Evolutionary conservation across 2,329 filamentous ascomycete species (phyloP).

Genomic region (Arthrobotrys sinensis): DNA sequence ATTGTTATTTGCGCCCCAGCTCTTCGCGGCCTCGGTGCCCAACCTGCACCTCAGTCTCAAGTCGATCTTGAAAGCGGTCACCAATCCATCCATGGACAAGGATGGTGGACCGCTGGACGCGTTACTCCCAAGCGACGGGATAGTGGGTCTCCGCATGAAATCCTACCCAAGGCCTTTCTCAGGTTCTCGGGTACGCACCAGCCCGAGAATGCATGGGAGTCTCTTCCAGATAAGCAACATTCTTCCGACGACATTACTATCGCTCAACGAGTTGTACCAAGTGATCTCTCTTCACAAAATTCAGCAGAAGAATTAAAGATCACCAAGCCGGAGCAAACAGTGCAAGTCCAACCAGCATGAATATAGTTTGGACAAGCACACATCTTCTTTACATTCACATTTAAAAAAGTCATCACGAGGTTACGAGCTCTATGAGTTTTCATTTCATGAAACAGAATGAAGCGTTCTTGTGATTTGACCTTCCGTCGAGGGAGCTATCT

Average conservation of each 20-base stretch:
- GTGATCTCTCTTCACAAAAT: conserved; percentile 40
- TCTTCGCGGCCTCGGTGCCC: conserved; percentile 39
- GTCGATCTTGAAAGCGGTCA: conserved; percentile 59
- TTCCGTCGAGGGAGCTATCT: not conserved
- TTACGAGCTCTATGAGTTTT: conserved; percentile 52
- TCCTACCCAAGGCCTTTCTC: conserved; percentile 50
- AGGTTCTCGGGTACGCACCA: conserved; percentile 48
- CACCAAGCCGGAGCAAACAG: conserved; percentile 30
- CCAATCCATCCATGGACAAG: conserved; percentile 57
- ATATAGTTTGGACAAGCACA: not conserved
- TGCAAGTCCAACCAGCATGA: conserved; percentile 41
- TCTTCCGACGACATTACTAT: conserved; percentile 45
- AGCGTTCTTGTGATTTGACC: conserved; percentile 40
- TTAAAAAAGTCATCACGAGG: conserved; percentile 43
- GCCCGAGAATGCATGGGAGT: conserved; percentile 51
- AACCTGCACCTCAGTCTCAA: conserved; percentile 42
- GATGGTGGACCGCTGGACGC: conserved; percentile 60
- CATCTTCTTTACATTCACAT: conserved; percentile 22
- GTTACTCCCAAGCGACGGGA: conserved; percentile 55
- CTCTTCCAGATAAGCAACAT: conserved; percentile 50
- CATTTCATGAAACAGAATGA: conserved; percentile 48
- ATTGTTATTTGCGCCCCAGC: conserved; percentile 58
- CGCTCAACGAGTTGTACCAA: conserved; percentile 38
- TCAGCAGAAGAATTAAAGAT: conserved; percentile 50
- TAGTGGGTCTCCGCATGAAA: conserved; percentile 53